Percentiles rank a stretch among this genome's conserved stretches.
Conservation (phyloP, 441 rosid species). For the Croton setiger region DNA sequence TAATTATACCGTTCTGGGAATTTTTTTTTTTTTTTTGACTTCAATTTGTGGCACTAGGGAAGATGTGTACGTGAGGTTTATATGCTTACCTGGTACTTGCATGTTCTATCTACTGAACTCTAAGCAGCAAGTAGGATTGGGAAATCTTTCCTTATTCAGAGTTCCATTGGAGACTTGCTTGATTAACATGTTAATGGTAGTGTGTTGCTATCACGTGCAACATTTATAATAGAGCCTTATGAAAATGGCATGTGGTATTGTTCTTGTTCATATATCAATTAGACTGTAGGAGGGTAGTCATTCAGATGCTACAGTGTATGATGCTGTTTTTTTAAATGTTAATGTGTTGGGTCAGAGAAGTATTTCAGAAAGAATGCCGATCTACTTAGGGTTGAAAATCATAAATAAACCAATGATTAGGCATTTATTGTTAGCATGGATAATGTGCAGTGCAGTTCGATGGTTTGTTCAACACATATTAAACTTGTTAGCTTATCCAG, state of each 20-base stretch:
- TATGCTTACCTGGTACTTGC: background rate
- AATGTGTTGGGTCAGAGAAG: background rate
- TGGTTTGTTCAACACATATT: background rate
- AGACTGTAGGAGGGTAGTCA: background rate
- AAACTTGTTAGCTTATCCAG: background rate
- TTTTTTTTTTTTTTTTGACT: background rate
- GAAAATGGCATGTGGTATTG: too few relatives aligned
- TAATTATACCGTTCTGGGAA: background rate
- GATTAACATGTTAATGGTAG: background rate
- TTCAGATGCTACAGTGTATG: background rate
- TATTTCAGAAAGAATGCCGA: background rate
- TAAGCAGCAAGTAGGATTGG: background rate
- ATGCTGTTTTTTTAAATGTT: slow-evolving; percentile 1
- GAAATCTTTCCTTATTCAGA: background rate
- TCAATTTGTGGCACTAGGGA: background rate
- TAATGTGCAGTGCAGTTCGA: background rate
- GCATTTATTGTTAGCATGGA: background rate
- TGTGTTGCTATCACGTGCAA: background rate
- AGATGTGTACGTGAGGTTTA: background rate
- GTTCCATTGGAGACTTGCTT: background rate
- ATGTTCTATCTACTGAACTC: background rate
- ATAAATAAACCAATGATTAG: background rate
- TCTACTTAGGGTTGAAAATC: background rate
- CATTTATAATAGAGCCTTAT: background rate
- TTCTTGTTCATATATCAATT: background rate